Evolutionary conservation across 2,329 filamentous ascomycete species (phyloP), one percentile per base, ranked within the genome.

Genomic region (Talaromyces albobiverticillius): DNA sequence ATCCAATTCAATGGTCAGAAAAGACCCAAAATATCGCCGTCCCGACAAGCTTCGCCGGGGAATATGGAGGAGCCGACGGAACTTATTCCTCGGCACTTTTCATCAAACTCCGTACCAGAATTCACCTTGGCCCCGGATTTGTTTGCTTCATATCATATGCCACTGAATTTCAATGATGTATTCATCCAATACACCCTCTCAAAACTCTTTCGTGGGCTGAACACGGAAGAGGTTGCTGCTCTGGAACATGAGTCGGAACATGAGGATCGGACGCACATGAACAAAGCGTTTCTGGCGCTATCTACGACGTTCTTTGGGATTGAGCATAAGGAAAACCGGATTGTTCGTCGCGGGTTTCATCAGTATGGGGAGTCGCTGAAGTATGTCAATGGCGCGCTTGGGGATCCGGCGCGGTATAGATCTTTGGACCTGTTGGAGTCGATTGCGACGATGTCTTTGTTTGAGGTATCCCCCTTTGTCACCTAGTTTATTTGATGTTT

Each of bases 281-380:
- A 46, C n/a, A 54, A 25, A 14, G 26, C 46, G 3, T 54, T 54
- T 22, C 4, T 50, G 2, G 46, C 52, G 11, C 46, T 54, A 2
- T 32, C 38, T 4, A 54, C 52, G 1, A 46, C 52, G 5, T 54
- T 54, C 31, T 54, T 54, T 54, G 52, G 52, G 18, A 18, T 50
- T 6, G 52, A 54, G 16, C 52, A 54, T 22, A 50, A 46, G n/a
- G 52, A 54, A 5, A 45, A 50, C 8, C n/a, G 13, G 1, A 13
- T 54, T 22, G 26, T 54, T 11, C 36, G 14, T 26, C 29, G 29
- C 2, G 52, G 52, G 1, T 29, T 54, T 10, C 38, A 38, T 10
- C 52, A 50, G 16, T 54, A 54, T 25, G 52, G 46, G 4, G 36
- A 43, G 14, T 34, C 52, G 4, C 14, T 54, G 8, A 29, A 36